Evolutionary conservation across 2,329 filamentous ascomycete species (phyloP), one percentile per base, ranked within the genome.

Genomic region (Ceratocystis papillata): DNA sequence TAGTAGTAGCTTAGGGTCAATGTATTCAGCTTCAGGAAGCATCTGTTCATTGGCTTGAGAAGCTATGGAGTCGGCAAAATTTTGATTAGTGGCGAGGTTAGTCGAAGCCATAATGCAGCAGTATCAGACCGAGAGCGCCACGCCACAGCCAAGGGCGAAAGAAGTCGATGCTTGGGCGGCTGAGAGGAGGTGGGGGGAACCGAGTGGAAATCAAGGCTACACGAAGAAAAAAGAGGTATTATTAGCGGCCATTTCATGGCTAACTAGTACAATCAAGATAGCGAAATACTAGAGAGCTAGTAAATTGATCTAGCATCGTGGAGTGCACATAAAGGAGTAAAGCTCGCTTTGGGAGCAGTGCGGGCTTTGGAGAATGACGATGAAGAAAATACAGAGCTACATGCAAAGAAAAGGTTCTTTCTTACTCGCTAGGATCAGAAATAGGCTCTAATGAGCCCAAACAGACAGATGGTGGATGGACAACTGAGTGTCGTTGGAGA

Each of bases 1-100:
- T 10, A 63, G 61, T 10, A 63, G 61, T 3, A 63, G 45, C 15
- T 63, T 63, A 33, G 61, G 61, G 41, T 63, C 61, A 33, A 63
- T 63, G 28, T 15, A 37, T 44, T 17, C 45, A 33, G 44, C 25
- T 10, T n/a, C 5, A 63, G 30, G n/a, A 30, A 30, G 41, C 6
- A 25, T 30, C 25, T 60, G 30, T 44, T 62, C 25, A 41, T 25
- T 30, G 41, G 65, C 50, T 37, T 33, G n/a, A 28, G 28, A 17
- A 10, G 15, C n/a, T 12, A 46, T 33, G 53, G 22, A n/a, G 28
- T 53, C 20, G 8, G 20, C 25, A 53, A 53, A n/a, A 3, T 20
- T 5, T 8, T n/a, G 28, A 33, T 37, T 30, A 33, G 28, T n/a
- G 22, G 15, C 28, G 17, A 59, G 53, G 28, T 59, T 59, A 8